Conservation (phyloP, 208 protist genomes). For the Balamuthia mandrillaris region DNA sequence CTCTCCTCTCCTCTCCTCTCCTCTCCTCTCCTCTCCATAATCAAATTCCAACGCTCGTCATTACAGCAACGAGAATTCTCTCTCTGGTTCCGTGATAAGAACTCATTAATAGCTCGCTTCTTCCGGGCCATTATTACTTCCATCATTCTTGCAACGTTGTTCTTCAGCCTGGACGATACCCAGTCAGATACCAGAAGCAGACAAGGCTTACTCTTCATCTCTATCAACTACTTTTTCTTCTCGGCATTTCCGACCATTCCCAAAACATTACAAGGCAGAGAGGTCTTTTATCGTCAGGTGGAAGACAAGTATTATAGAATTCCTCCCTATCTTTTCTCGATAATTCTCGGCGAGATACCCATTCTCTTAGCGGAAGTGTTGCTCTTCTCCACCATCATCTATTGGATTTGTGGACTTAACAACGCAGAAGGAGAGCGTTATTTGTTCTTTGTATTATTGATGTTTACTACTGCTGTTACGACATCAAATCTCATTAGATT, state of each 20-base stretch:
- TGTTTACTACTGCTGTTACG: too few relatives aligned
- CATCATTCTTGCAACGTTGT: conserved; percentile 11
- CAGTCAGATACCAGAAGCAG: neutral
- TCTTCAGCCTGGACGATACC: neutral
- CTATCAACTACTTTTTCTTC: neutral
- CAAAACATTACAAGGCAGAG: neutral
- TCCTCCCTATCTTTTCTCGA: conserved; percentile 17
- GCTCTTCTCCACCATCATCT: neutral
- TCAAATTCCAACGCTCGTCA: too few relatives aligned
- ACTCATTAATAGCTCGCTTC: too few relatives aligned
- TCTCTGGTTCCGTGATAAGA: too few relatives aligned
- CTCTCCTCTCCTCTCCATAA: too few relatives aligned
- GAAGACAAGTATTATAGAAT: conserved; percentile 21
- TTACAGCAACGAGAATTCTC: too few relatives aligned
- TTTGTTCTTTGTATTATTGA: conserved; percentile 12
- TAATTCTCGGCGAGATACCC: conserved; percentile 6
- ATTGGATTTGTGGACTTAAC: conserved; percentile 15
- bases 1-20: too few relatives aligned
- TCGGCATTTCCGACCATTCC: neutral
- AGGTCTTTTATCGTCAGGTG: conserved; percentile 34
- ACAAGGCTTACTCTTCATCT: neutral
- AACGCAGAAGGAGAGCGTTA: neutral
- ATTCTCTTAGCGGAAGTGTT: neutral
- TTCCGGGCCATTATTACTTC: neutral
- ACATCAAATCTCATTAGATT: too few relatives aligned